A percentile compares a stretch with the other conserved stretches of the same genome.
These are phyloP conservation scores for Collybia mongolica DNA, from an alignment of 768 basidiomycete species.

Conservation along the genomic window DNA sequence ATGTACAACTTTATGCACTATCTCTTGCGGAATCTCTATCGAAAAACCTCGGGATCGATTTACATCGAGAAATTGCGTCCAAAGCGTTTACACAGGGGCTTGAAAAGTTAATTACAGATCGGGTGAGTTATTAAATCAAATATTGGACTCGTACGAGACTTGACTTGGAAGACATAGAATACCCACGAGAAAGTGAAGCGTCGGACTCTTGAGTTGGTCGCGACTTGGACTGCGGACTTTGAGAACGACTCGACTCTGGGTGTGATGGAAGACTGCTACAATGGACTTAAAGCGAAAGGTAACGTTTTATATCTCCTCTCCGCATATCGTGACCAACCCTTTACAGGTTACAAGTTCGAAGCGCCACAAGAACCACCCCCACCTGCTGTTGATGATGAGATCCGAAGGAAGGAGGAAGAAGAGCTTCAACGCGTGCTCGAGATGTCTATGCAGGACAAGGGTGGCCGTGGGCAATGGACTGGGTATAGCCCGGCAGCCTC, in stretches of 20 bases:
- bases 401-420: slow-evolving; percentile 85
- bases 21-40: slow-evolving; percentile 84
- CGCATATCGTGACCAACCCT: slow-evolving; percentile 1
- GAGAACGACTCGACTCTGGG: slow-evolving; percentile 77
- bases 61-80: slow-evolving; percentile 86
- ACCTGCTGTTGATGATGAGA: slow-evolving; percentile 73
- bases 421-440: slow-evolving; percentile 92
- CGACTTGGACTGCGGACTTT: slow-evolving; percentile 84
- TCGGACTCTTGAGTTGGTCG: slow-evolving; percentile 69
- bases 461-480: slow-evolving; percentile 64
- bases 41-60: slow-evolving; percentile 83
- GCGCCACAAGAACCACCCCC: slow-evolving; percentile 60
- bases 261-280: slow-evolving; percentile 89
- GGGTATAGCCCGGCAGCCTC: slow-evolving; percentile 36
- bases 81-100: slow-evolving; percentile 89
- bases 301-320: slow-evolving; percentile 14
- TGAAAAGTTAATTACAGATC: slow-evolving; percentile 84
- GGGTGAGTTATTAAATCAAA: slow-evolving; percentile 47
- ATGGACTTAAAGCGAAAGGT: slow-evolving; percentile 83
- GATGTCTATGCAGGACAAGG: slow-evolving; percentile 90
- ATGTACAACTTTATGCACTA: slow-evolving; percentile 93
- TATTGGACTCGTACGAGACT: neutral
- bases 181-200: slow-evolving; percentile 90
- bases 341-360: slow-evolving; percentile 72
- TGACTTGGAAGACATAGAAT: slow-evolving; percentile 46